These are phyloP conservation scores for Suillus americanus DNA, from an alignment of 768 basidiomycete genomes.

Conservation along the genomic window DNA sequence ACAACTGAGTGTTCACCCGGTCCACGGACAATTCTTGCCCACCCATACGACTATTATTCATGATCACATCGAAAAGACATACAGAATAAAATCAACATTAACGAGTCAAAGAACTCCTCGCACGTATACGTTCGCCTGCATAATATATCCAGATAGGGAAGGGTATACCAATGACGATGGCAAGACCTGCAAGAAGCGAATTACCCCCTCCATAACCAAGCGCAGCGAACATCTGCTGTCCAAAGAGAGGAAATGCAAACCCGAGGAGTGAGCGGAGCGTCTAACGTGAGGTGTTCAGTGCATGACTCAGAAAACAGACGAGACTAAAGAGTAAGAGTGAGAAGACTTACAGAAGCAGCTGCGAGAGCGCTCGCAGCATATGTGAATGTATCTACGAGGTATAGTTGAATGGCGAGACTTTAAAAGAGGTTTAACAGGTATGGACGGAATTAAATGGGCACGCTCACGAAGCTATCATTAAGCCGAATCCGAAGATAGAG, in stretches of 20 bases:
- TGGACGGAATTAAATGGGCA: background rate
- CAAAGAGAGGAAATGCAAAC: background rate
- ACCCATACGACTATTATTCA: background rate
- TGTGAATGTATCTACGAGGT: slow-evolving; percentile 69
- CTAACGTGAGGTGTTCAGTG: background rate
- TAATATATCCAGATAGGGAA: background rate
- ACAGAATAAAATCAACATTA: background rate
- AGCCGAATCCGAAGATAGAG: slow-evolving; percentile 56
- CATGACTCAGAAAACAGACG: background rate
- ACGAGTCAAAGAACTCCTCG: background rate
- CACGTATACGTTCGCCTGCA: background rate
- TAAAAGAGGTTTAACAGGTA: slow-evolving; percentile 3
- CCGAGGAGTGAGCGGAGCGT: background rate
- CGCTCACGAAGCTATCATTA: slow-evolving; percentile 61
- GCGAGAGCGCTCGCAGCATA: slow-evolving; percentile 68
- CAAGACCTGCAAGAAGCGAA: background rate
- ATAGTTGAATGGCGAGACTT: slow-evolving; percentile 64
- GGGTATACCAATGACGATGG: background rate
- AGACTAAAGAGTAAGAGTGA: background rate
- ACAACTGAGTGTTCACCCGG: no score
- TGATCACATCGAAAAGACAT: background rate
- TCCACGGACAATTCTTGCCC: background rate
- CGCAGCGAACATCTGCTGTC: background rate
- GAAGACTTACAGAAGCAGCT: slow-evolving; percentile 52
- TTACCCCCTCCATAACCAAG: background rate